phyloP scores from a whole-genome alignment of 1,139 yeast genomes.

The Candida freyschussii region DNA sequence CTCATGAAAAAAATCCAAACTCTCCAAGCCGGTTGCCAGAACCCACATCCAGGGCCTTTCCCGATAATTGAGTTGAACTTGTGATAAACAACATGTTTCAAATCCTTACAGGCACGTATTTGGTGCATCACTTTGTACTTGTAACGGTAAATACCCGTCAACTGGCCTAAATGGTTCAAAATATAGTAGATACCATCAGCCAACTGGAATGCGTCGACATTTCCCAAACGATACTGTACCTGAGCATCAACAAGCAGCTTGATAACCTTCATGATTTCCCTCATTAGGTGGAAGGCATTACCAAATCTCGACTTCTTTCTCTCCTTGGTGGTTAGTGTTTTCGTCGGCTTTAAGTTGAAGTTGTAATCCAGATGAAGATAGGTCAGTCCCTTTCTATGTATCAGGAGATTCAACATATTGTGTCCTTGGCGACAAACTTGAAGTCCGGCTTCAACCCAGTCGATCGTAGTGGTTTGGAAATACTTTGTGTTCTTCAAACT shows the following conservation, averaged over 20 bases:
- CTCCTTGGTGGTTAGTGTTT: slow-evolving; percentile 93
- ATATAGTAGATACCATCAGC: slow-evolving; percentile 94
- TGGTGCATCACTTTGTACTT: slow-evolving; percentile 98
- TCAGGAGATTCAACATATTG: slow-evolving; percentile 84
- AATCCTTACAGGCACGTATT: slow-evolving; percentile 90
- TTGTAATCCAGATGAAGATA: slow-evolving; percentile 93
- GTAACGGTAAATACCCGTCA: slow-evolving; percentile 94
- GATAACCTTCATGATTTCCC: slow-evolving; percentile 78
- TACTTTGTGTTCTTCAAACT: slow-evolving; percentile 73
- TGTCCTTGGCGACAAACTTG: slow-evolving; percentile 93
- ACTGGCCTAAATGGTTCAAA: slow-evolving; percentile 87
- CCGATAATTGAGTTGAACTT: slow-evolving; percentile 79
- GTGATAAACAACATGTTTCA: slow-evolving; percentile 85
- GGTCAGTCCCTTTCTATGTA: slow-evolving; percentile 88
- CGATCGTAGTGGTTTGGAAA: slow-evolving; percentile 87
- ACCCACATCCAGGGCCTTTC: slow-evolving; percentile 98
- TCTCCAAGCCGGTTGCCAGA: slow-evolving; percentile 99
- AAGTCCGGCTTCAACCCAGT: slow-evolving; percentile 98
- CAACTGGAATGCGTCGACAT: slow-evolving; percentile 86
- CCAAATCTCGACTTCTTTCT: slow-evolving; percentile 95
- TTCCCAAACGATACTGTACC: slow-evolving; percentile 84
- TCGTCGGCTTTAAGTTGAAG: slow-evolving; percentile 93
- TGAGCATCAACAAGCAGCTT: slow-evolving; percentile 91
- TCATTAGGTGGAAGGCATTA: slow-evolving; percentile 87
- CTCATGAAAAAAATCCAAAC: slow-evolving; percentile 91